Conservation (phyloP, 208 protist species). For the Giardia duodenalis region DNA sequence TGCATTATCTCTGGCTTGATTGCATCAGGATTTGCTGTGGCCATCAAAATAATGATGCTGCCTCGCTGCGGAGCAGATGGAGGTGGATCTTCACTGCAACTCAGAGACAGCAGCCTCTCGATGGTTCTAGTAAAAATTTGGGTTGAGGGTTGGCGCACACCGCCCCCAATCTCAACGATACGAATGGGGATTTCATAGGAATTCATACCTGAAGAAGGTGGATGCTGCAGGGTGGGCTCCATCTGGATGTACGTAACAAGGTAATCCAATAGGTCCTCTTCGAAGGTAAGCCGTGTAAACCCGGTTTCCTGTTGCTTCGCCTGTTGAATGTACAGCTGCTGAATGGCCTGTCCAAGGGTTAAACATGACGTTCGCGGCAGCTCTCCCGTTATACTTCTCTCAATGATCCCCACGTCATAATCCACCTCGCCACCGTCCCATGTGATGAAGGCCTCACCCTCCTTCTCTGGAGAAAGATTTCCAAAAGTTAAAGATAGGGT, state of each 20-base stretch:
- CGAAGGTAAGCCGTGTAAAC: not conserved
- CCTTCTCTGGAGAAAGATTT: not conserved
- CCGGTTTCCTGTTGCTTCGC: not conserved
- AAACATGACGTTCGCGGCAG: not conserved
- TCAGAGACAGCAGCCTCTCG: not conserved
- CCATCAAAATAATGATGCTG: not conserved
- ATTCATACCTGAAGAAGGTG: too few relatives aligned
- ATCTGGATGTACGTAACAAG: not conserved
- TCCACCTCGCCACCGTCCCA: slow-evolving; percentile 11
- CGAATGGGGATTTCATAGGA: not conserved
- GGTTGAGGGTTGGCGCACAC: not conserved
- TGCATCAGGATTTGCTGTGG: not conserved
- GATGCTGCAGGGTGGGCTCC: not conserved
- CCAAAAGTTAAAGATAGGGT: slow-evolving; percentile 1
- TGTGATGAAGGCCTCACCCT: not conserved
- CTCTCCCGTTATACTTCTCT: not conserved
- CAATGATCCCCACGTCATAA: slow-evolving; percentile 4
- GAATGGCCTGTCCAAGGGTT: slow-evolving; percentile 10
- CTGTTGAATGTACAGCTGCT: not conserved
- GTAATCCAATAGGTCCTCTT: not conserved
- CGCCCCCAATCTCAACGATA: not conserved
- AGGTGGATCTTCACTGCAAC: not conserved
- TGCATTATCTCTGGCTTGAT: not conserved
- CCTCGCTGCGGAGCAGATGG: not conserved
- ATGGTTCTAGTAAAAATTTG: not conserved